Conservation (phyloP, 1,139 yeast species). For the Taiozyma sp. region DNA sequence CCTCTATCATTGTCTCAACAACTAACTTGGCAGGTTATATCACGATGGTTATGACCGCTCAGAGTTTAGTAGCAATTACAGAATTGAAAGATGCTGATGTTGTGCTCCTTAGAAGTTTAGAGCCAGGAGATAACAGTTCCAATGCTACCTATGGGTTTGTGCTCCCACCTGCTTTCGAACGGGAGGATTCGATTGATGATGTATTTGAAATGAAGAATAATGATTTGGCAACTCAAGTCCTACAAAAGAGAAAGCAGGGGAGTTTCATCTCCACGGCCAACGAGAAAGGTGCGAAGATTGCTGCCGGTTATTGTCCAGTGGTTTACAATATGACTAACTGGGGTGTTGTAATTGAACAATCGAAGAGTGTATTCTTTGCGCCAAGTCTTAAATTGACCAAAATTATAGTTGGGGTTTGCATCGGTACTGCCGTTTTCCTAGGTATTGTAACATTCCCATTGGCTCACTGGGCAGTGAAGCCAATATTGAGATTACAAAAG, state of each 20-base stretch:
- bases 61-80: slow-evolving; percentile 43
- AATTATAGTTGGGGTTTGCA: slow-evolving; percentile 71
- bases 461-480: slow-evolving; percentile 81
- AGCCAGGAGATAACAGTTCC: slow-evolving; percentile 19
- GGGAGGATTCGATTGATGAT: neutral
- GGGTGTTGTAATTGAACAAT: slow-evolving; percentile 74
- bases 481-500: slow-evolving; percentile 72
- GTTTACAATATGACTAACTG: slow-evolving; percentile 49
- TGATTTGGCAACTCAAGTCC: slow-evolving; percentile 37
- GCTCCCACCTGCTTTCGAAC: slow-evolving; percentile 22
- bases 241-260: slow-evolving; percentile 39
- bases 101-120: slow-evolving; percentile 32
- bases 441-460: slow-evolving; percentile 72
- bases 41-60: slow-evolving; percentile 59
- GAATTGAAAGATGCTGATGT: slow-evolving; percentile 34
- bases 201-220: slow-evolving; percentile 4
- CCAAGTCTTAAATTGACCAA: slow-evolving; percentile 60
- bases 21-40: slow-evolving; percentile 68
- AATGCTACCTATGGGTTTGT: slow-evolving; percentile 33
- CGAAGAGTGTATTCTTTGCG: slow-evolving; percentile 48
- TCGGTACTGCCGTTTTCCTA: slow-evolving; percentile 75
- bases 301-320: slow-evolving; percentile 68
- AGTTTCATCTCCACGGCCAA: slow-evolving; percentile 41
- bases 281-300: slow-evolving; percentile 40
- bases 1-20: slow-evolving; percentile 57